Evolutionary conservation across 106 monocot species (phyloP).

Genomic region (Acorus gramineus): DNA sequence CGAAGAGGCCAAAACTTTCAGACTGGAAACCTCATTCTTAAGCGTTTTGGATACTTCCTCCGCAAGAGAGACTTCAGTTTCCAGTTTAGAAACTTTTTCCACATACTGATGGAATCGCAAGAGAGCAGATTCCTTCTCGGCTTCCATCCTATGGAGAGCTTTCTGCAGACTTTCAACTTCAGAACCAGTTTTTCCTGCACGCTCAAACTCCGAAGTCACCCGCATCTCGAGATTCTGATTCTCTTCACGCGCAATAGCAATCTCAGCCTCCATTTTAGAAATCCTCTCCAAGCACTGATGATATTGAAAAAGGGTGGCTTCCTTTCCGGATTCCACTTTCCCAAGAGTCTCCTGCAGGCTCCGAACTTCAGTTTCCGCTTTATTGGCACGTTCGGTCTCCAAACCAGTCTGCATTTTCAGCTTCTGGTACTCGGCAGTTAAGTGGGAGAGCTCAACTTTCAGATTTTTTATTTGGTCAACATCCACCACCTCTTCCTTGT

Average conservation of each 20-base stretch:
- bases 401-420: conserved; percentile 20
- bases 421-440: conserved; percentile 29
- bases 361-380: conserved; percentile 21
- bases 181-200: conserved; percentile 9
- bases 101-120: conserved; percentile 32
- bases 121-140: conserved; percentile 52
- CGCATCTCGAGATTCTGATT: conserved; percentile 37
- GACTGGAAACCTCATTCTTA: conserved; percentile 26
- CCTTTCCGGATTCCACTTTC: conserved; percentile 35
- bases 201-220: conserved; percentile 15
- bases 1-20: no score
- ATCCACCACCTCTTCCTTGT: conserved; percentile 5
- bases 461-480: conserved; percentile 5
- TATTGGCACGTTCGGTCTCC: conserved; percentile 17
- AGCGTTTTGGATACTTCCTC: conserved; percentile 35
- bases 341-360: conserved; percentile 27
- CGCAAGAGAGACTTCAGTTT: conserved; percentile 34
- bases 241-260: conserved; percentile 11
- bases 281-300: conserved; percentile 21
- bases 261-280: conserved; percentile 29
- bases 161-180: conserved; percentile 35
- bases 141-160: conserved; percentile 26
- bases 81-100: conserved; percentile 38
- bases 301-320: conserved; percentile 26
- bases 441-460: conserved; percentile 23